Percentiles rank a stretch among this genome's conserved stretches.
These are phyloP conservation scores for Phyllosticta paracitricarpa DNA, from an alignment of 2,329 filamentous ascomycete species.

Conservation along the genomic window DNA sequence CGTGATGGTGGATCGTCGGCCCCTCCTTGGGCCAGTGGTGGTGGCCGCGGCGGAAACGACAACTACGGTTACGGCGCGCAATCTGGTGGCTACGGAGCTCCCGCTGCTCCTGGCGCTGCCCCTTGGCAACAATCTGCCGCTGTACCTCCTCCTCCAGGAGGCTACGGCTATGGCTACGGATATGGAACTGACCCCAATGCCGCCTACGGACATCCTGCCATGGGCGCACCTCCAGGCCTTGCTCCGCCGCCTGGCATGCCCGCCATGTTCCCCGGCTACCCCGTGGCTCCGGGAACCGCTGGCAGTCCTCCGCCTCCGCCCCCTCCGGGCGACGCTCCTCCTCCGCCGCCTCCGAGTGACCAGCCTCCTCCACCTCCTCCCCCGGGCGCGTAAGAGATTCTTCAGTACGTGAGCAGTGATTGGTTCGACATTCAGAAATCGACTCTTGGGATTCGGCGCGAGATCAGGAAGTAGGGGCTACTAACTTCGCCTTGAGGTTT, in stretches of 20 bases:
- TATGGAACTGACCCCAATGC: conserved; percentile 28
- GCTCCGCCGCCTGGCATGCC: conserved; percentile 45
- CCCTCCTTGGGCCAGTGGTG: conserved; percentile 22
- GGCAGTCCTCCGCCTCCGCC: conserved; percentile 51
- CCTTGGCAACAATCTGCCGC: conserved; percentile 52
- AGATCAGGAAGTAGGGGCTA: background rate
- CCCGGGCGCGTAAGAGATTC: conserved; percentile 14
- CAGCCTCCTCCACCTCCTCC: conserved; percentile 55
- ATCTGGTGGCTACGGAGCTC: conserved; percentile 28
- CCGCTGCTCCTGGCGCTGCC: conserved; percentile 29
- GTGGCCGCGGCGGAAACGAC: conserved; percentile 19
- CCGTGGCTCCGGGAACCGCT: conserved; percentile 29
- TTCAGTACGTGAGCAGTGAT: background rate
- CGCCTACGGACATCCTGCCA: conserved; percentile 11
- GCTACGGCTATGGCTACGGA: conserved; percentile 36
- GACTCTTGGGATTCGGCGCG: background rate
- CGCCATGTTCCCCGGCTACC: conserved; percentile 57
- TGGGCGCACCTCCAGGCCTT: conserved; percentile 34
- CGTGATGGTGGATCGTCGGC: conserved; percentile 39
- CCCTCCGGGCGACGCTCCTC: conserved; percentile 51
- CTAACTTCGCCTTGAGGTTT: background rate
- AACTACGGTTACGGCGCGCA: conserved; percentile 19
- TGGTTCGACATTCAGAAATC: background rate
- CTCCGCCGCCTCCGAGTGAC: conserved; percentile 43
- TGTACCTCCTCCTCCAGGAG: conserved; percentile 30